phyloP scores from a whole-genome alignment of 164 flowering plant genomes.

The Echeveria elegans region DNA sequence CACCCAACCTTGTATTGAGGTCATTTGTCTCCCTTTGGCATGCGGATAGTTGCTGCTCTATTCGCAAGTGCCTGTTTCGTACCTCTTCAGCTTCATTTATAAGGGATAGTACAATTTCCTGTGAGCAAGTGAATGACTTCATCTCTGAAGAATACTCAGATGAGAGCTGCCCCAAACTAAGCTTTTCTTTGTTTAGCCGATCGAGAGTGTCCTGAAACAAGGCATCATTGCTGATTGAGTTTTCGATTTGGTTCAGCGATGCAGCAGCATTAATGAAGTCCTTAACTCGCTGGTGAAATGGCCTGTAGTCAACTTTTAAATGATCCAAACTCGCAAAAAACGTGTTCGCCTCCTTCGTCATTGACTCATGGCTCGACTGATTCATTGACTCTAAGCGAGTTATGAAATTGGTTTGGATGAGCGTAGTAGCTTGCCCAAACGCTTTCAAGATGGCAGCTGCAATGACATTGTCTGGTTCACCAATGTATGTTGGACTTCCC shows the following conservation, averaged over 20 bases:
- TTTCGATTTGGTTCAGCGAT: not conserved
- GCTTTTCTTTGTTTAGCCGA: conserved; percentile 3
- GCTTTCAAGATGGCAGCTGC: not conserved
- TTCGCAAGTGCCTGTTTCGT: not conserved
- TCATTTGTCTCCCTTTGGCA: not conserved
- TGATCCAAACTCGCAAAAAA: conserved; percentile 2
- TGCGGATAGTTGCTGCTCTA: not conserved
- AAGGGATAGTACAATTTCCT: not conserved
- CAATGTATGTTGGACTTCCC: not conserved
- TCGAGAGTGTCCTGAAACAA: not conserved
- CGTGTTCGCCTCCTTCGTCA: conserved; percentile 4
- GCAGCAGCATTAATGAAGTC: conserved; percentile 4
- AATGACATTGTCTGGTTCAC: not conserved
- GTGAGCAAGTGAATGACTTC: not conserved
- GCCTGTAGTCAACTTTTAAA: conserved; percentile 1
- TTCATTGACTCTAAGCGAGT: not conserved
- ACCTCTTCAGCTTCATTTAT: not conserved
- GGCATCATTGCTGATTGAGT: not conserved
- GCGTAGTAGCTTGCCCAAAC: conserved; percentile 3
- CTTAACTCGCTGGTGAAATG: not conserved
- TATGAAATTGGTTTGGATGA: not conserved
- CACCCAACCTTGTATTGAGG: not conserved
- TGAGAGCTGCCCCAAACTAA: conserved; percentile 2
- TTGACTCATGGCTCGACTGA: not conserved
- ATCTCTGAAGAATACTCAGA: conserved; percentile 1